Base-by-base conservation (phyloP, 2,329 filamentous ascomycete genomes). In the Spiromastix sp. region DNA sequence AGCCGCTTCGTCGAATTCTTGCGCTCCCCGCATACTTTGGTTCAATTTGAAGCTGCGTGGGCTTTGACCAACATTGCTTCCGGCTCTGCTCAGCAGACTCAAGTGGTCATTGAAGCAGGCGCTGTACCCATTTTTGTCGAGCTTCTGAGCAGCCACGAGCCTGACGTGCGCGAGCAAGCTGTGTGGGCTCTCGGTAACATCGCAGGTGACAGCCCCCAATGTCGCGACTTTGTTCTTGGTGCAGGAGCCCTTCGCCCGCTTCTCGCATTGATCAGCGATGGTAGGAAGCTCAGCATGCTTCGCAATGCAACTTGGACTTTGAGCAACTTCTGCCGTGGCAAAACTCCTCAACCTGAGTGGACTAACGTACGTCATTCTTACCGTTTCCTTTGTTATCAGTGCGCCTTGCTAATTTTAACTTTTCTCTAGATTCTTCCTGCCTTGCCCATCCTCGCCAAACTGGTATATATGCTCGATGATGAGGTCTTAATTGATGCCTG, bases 321-420 rank as follows among this genome's bases (percentile, higher is more conserved):
- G 38, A 96, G 91, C 74, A 98, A 98, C 72, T 98, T 98, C 69
- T 98, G 91, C 70, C 85, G 91, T 71, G 91, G 91, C 66, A 98
- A 98, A 77, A 95, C 89, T 6, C 91, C 91, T 34, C 91, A 98
- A 68, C 91, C 91, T 30, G 91, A 98, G 59, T 98, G 91, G 91
- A 77, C 79, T 56, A 95, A 85, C 24, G 86, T 94, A 72, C 64
- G 85, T 72, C 34, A n/a, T 25, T 33, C 12, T 29, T 17, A 22
- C 20, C 30, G 17, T 26, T 19, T 6, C 35, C 28, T 31, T 32
- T 12, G 16, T 32, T 37, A 38, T 36, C 22, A 24, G 28, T 31
- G 30, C 16, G 16, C 16, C 7, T 32, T 41, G 24, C 48, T 51
- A 42, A 50, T 51, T 32, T 49, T 43, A 28, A 46, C 15, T 42